Evolutionary conservation across 352 stramenopile genomes (phyloP).

Genomic region (Blastocystis sp.): DNA sequence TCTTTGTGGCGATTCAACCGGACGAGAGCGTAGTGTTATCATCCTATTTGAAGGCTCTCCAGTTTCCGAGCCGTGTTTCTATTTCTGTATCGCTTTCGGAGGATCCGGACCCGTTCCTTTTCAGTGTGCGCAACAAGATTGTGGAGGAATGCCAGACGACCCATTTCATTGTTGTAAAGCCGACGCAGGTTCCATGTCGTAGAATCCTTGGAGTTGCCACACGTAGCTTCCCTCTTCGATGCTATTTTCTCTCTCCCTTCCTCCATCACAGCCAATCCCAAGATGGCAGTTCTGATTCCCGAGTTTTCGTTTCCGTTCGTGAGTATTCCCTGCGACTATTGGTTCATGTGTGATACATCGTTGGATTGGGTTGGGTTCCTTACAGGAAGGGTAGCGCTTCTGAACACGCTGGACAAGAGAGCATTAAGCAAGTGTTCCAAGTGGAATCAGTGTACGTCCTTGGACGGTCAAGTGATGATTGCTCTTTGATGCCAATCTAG

Average conservation of each 20-base stretch:
- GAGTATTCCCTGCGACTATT: neutral
- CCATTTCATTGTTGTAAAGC: neutral
- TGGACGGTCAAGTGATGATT: no score
- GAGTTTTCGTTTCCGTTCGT: neutral
- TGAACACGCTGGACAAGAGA: no score
- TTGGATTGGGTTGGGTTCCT: neutral
- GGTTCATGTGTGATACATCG: neutral
- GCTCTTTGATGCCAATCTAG: no score
- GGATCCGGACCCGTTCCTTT: neutral
- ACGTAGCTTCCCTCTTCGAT: neutral
- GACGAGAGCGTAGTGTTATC: neutral
- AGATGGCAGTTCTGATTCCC: neutral
- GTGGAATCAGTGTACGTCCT: no score
- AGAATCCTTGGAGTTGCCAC: neutral
- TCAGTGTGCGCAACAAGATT: neutral
- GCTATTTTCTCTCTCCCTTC: neutral
- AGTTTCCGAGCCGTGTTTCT: neutral
- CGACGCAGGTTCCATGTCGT: neutral
- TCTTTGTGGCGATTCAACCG: neutral
- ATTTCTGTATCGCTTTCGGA: neutral
- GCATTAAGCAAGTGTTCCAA: no score
- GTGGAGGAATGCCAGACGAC: neutral
- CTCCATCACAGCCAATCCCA: neutral
- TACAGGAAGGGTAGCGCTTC: neutral
- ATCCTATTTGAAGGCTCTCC: neutral